Conservation (phyloP, 495 filamentous ascomycete species). For the Aspergillus panamensis region DNA sequence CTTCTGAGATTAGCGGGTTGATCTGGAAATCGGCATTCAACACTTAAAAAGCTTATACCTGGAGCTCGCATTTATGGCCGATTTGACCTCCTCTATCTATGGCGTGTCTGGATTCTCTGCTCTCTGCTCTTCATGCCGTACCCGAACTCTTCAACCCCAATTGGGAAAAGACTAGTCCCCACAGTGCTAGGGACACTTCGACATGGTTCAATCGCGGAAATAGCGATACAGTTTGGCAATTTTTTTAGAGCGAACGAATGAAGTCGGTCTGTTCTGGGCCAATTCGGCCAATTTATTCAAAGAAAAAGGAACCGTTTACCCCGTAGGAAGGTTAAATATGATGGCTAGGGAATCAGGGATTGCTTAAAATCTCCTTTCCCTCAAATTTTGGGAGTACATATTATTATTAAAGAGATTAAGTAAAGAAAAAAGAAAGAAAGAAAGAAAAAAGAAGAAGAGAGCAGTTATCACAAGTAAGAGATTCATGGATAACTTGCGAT, state of each 20-base stretch:
- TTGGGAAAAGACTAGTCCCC: not conserved
- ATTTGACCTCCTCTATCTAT: not conserved
- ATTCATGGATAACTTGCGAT: too few relatives aligned
- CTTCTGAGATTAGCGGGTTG: not conserved
- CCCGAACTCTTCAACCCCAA: not conserved
- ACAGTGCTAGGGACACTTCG: not conserved
- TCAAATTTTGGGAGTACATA: not conserved
- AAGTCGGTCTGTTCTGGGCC: not conserved
- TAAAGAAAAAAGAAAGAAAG: too few relatives aligned
- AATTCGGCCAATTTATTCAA: constrained; percentile 2
- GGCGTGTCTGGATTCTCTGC: too few relatives aligned
- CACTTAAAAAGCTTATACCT: not conserved
- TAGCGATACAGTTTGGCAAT: not conserved
- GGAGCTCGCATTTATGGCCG: not conserved
- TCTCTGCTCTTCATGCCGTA: too few relatives aligned
- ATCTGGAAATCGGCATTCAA: not conserved
- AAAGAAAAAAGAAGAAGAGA: too few relatives aligned
- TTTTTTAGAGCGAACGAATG: not conserved
- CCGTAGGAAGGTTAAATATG: not conserved
- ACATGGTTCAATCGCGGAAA: not conserved
- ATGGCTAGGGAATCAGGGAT: too few relatives aligned
- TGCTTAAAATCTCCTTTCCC: too few relatives aligned
- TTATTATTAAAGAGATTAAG: not conserved
- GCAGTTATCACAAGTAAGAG: too few relatives aligned
- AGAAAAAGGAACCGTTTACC: constrained; percentile 3